These are phyloP conservation scores for Eudorina sp. DNA, from an alignment of 139 green algal genomes.

Conservation along the genomic window DNA sequence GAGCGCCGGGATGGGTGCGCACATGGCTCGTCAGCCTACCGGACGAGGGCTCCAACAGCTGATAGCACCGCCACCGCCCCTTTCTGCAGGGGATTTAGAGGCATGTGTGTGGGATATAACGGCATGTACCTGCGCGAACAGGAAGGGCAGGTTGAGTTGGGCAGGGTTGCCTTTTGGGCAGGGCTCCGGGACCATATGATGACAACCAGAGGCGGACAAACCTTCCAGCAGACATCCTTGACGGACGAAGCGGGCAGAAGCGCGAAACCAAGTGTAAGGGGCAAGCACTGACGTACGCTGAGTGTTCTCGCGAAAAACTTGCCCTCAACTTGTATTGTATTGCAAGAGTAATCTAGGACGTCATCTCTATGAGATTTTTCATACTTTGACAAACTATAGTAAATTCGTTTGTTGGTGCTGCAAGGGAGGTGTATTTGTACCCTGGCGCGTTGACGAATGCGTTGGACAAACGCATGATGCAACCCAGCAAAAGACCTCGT, in stretches of 20 bases:
- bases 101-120: conserved; percentile 79
- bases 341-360: too few relatives aligned
- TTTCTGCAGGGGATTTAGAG: conserved; percentile 76
- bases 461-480: neutral
- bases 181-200: neutral
- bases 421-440: too few relatives aligned
- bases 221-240: neutral
- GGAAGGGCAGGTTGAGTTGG: neutral
- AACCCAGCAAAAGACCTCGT: neutral
- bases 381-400: too few relatives aligned
- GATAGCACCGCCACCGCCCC: conserved; percentile 73
- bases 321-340: too few relatives aligned
- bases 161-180: neutral
- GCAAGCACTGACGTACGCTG: too few relatives aligned
- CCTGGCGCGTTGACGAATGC: neutral
- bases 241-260: too few relatives aligned
- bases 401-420: too few relatives aligned
- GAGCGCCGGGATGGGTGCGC: too few relatives aligned
- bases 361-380: too few relatives aligned
- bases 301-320: too few relatives aligned
- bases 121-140: neutral
- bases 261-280: too few relatives aligned
- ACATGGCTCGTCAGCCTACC: too few relatives aligned
- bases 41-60: conserved; percentile 70
- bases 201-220: neutral